Evolutionary conservation across 176 grass and related monocot genomes (phyloP).

Genomic region (Poa annua): DNA sequence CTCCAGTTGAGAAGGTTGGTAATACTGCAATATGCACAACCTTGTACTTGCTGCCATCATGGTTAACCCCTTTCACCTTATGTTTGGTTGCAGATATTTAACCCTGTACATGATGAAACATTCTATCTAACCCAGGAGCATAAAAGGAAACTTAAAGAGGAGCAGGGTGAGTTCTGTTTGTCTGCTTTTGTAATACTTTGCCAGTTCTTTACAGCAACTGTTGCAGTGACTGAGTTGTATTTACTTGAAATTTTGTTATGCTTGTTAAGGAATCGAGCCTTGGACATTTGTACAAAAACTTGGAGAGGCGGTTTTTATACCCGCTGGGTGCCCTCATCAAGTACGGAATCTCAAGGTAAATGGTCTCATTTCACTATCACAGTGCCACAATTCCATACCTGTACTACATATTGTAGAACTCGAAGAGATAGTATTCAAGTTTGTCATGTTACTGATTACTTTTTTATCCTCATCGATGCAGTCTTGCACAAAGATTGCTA

Average conservation of each 20-base stretch:
- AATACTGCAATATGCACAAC: background rate
- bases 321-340: conserved; percentile 84
- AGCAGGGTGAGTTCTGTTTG: conserved; percentile 61
- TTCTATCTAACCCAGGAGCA: conserved; percentile 71
- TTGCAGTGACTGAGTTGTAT: background rate
- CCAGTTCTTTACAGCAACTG: background rate
- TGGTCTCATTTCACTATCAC: conserved; percentile 8
- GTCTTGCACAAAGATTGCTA: conserved; percentile 81
- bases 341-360: conserved; percentile 82
- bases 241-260: conserved; percentile 26
- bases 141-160: conserved; percentile 73
- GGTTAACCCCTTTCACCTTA: conserved; percentile 31
- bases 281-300: conserved; percentile 86
- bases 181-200: conserved; percentile 11
- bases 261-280: conserved; percentile 64
- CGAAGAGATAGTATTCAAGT: conserved; percentile 12
- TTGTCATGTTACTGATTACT: conserved; percentile 23
- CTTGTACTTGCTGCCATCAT: conserved; percentile 22
- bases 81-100: conserved; percentile 53
- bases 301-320: conserved; percentile 81
- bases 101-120: conserved; percentile 76
- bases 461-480: conserved; percentile 18
- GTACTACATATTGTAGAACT: background rate
- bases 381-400: background rate
- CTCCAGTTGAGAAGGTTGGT: conserved; percentile 67